Evolutionary conservation across 1,284 basidiomycete species (phyloP).

Genomic region (Irpex sp.): DNA sequence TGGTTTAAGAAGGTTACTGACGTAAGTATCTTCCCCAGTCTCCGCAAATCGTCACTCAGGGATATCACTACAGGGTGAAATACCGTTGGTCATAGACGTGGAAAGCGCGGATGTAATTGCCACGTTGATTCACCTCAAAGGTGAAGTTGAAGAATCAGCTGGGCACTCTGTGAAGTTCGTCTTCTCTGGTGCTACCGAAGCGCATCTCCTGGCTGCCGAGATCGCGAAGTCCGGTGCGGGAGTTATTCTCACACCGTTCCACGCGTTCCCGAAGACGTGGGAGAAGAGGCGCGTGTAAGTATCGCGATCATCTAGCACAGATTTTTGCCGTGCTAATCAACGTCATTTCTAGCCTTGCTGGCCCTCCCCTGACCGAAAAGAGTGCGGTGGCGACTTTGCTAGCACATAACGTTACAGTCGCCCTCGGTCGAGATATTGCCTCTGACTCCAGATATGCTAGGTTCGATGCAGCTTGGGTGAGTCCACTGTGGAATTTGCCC

Average conservation of each 20-base stretch:
- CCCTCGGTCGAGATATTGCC: conserved; percentile 54
- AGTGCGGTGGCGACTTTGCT: conserved; percentile 53
- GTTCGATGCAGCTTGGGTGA: conserved; percentile 71
- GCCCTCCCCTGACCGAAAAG: conserved; percentile 62
- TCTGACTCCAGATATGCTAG: conserved; percentile 68
- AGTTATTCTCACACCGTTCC: conserved; percentile 63
- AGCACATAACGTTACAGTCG: conserved; percentile 65
- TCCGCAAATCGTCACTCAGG: no score
- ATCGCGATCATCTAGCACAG: not conserved
- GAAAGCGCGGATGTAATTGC: conserved; percentile 74
- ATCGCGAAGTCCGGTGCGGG: conserved; percentile 65
- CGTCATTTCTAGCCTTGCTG: conserved; percentile 46
- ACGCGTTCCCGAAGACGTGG: conserved; percentile 67
- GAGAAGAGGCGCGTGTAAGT: conserved; percentile 61
- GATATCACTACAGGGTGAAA: conserved; percentile 30
- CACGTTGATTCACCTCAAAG: conserved; percentile 67
- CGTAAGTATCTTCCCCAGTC: conserved; percentile 28
- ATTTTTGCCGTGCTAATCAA: conserved; percentile 15
- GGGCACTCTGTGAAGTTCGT: conserved; percentile 45
- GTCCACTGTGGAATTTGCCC: conserved; percentile 11
- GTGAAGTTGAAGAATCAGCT: conserved; percentile 59
- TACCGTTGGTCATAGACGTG: conserved; percentile 65
- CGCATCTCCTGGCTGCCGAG: conserved; percentile 70
- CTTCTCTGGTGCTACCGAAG: conserved; percentile 72
- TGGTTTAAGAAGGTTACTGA: conserved; percentile 55